These are phyloP conservation scores for Parachlorella kessleri DNA, from an alignment of 139 green algal species.

Conservation along the genomic window DNA sequence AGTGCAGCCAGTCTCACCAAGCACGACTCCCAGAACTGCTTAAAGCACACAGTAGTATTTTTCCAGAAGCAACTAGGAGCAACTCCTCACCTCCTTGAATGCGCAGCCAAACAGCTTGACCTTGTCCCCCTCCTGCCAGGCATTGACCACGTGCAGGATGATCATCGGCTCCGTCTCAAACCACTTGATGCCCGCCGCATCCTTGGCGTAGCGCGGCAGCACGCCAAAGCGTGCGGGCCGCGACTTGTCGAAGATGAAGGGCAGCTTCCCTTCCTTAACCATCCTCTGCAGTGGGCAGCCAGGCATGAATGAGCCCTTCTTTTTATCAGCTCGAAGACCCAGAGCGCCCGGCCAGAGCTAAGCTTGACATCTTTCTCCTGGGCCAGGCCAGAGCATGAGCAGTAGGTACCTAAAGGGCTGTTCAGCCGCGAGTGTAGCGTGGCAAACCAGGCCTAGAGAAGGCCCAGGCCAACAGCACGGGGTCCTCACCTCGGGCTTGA, in stretches of 20 bases:
- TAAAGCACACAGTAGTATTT: no score
- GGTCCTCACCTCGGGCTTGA: conserved; percentile 52
- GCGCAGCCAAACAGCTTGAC: conserved; percentile 38
- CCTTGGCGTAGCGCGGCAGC: conserved; percentile 38
- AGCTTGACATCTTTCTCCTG: no score
- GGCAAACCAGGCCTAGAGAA: no score
- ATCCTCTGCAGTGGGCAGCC: conserved; percentile 50
- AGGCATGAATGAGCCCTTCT: no score
- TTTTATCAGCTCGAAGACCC: no score
- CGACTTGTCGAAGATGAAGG: conserved; percentile 52
- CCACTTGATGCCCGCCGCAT: conserved; percentile 51
- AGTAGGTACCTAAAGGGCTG: no score
- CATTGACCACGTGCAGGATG: conserved; percentile 52
- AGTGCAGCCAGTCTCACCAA: neutral
- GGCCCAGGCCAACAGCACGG: no score
- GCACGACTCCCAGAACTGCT: no score
- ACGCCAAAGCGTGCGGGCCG: conserved; percentile 56
- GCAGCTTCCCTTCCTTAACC: conserved; percentile 62
- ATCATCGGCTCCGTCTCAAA: conserved; percentile 48
- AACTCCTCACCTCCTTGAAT: conserved; percentile 37
- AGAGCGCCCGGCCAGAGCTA: no score
- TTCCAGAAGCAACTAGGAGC: no score
- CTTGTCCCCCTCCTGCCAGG: conserved; percentile 57
- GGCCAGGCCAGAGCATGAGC: no score
- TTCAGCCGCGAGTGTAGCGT: no score